Percentiles rank a stretch among this genome's conserved stretches.
These are phyloP conservation scores for Cladosporium phlei DNA, from an alignment of 2,329 filamentous ascomycete species.

Conservation along the genomic window DNA sequence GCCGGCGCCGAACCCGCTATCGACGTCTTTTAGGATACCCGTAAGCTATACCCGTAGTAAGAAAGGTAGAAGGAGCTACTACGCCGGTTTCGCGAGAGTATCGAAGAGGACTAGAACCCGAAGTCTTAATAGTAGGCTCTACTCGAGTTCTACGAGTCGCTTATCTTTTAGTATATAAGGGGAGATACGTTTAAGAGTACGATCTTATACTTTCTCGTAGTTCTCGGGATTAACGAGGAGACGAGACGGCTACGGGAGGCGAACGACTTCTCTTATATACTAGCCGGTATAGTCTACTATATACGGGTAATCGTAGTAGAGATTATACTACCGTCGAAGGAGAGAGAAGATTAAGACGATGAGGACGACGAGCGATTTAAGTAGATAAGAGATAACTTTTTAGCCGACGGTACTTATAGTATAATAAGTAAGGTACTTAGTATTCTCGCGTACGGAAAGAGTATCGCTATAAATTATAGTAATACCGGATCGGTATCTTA, in stretches of 20 bases:
- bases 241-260: conserved; percentile 11
- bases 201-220: conserved; percentile 17
- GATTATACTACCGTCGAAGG: conserved; percentile 16
- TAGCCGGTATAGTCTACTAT: conserved; percentile 21
- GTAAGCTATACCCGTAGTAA: no score
- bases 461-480: conserved; percentile 17
- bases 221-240: conserved; percentile 16
- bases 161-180: background rate
- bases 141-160: background rate
- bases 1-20: no score
- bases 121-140: no score
- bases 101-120: no score
- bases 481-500: conserved; percentile 20
- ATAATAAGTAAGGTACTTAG: conserved; percentile 23
- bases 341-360: conserved; percentile 16
- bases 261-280: conserved; percentile 22
- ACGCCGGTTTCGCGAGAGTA: no score
- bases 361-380: conserved; percentile 19
- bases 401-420: conserved; percentile 21
- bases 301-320: conserved; percentile 19
- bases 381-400: conserved; percentile 15
- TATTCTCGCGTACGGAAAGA: conserved; percentile 23
- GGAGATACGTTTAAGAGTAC: conserved; percentile 15
- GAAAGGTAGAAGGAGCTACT: no score
- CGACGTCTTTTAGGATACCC: no score